These are phyloP conservation scores for Penstemon davidsonii DNA, from an alignment of 257 asterid genomes.

Conservation along the genomic window DNA sequence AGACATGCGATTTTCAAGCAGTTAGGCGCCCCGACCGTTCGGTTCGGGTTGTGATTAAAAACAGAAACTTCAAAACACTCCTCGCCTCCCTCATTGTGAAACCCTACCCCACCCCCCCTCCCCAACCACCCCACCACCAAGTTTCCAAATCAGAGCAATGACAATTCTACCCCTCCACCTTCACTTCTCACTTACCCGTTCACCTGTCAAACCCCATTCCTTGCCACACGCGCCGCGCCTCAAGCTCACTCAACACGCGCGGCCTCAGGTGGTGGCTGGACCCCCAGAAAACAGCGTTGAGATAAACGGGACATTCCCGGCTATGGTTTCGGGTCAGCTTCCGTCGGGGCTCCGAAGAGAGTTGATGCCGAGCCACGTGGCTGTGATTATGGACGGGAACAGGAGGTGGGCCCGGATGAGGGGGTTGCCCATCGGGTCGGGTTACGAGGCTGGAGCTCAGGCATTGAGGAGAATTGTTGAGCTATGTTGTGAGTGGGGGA, in stretches of 20 bases:
- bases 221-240: not conserved
- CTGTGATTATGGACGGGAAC: constrained; percentile 35
- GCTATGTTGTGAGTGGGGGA: constrained; percentile 53
- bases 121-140: not conserved
- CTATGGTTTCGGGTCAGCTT: not conserved
- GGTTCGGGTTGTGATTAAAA: not conserved
- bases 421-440: constrained; percentile 41
- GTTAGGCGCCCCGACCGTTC: not conserved
- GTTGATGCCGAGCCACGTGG: constrained; percentile 40
- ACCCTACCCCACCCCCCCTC: too few species aligned
- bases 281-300: not conserved
- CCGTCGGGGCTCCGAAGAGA: constrained; percentile 29
- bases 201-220: constrained; percentile 15
- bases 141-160: constrained; percentile 1
- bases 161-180: constrained; percentile 26
- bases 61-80: too few species aligned
- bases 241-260: not conserved
- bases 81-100: constrained; percentile 11
- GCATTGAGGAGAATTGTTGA: constrained; percentile 41
- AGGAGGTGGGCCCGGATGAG: constrained; percentile 66
- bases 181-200: constrained; percentile 27
- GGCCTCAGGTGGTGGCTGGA: not conserved
- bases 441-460: constrained; percentile 55
- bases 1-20: too few species aligned
- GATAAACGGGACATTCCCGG: not conserved